Percentiles rank a stretch among this genome's conserved stretches.
These are phyloP conservation scores for Letharia lupina DNA, from an alignment of 495 filamentous ascomycete genomes.

Conservation along the genomic window DNA sequence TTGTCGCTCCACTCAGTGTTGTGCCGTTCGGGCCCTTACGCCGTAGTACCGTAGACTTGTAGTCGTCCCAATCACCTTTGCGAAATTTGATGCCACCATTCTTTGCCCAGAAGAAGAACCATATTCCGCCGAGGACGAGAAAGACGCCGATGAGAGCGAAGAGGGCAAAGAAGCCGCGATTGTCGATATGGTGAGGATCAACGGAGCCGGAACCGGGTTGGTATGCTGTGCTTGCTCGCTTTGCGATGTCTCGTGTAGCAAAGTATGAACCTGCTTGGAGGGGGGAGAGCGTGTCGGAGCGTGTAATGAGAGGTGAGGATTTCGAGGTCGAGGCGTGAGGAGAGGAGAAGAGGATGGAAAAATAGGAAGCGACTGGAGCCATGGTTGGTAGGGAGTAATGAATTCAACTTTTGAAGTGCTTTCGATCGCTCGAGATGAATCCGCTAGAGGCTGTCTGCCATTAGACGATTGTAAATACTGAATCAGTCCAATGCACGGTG, in stretches of 20 bases:
- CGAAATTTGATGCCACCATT: conserved; percentile 88
- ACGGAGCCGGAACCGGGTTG: conserved; percentile 46
- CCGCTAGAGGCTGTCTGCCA: not conserved
- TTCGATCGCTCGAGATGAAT: not conserved
- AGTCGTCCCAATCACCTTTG: conserved; percentile 90
- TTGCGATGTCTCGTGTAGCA: conserved; percentile 12
- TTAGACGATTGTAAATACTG: not conserved
- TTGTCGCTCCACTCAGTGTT: conserved; percentile 69
- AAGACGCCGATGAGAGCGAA: conserved; percentile 76
- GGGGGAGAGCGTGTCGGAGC: conserved; percentile 12
- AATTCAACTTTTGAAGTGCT: not conserved
- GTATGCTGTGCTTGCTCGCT: conserved; percentile 18
- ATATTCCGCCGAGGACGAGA: conserved; percentile 70
- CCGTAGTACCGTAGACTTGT: conserved; percentile 92
- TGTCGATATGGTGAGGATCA: conserved; percentile 65
- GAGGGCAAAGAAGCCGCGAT: conserved; percentile 69
- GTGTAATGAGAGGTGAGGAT: conserved; percentile 1
- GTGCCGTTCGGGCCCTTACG: conserved; percentile 83
- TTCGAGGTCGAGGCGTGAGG: not conserved
- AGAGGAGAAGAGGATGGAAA: conserved; percentile 5
- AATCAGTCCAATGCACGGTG: not conserved
- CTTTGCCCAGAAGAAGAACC: conserved; percentile 98
- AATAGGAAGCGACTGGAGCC: conserved; percentile 13
- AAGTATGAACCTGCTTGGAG: conserved; percentile 18
- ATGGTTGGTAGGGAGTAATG: not conserved